These are phyloP conservation scores for Spiromastix sp. DNA, from an alignment of 2,329 filamentous ascomycete genomes.

Conservation along the genomic window DNA sequence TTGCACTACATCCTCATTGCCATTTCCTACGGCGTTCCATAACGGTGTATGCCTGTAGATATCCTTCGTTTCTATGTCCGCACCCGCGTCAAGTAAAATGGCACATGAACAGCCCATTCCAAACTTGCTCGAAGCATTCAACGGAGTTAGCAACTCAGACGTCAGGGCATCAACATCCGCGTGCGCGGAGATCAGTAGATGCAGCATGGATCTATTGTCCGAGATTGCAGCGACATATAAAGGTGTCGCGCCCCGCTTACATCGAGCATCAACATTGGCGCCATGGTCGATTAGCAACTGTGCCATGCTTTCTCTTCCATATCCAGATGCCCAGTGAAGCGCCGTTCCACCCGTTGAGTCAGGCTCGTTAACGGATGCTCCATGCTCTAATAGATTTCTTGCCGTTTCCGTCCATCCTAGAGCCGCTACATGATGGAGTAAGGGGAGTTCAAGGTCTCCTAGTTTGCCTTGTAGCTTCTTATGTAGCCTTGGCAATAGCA, in stretches of 20 bases:
- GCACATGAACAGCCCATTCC: background rate
- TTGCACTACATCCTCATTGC: background rate
- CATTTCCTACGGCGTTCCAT: background rate
- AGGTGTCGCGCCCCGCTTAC: conserved; percentile 12
- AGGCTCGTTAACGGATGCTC: background rate
- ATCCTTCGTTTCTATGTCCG: background rate
- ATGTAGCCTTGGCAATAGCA: background rate
- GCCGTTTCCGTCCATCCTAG: background rate
- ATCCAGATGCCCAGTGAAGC: conserved; percentile 9
- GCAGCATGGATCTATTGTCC: background rate
- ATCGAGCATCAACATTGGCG: background rate
- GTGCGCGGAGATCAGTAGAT: conserved; percentile 1
- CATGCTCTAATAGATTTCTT: background rate
- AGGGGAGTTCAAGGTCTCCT: background rate
- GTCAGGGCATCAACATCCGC: conserved; percentile 5
- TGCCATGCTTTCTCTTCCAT: conserved; percentile 10
- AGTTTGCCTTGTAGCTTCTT: background rate
- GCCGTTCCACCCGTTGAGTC: conserved; percentile 6
- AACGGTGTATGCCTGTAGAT: background rate
- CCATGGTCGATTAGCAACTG: conserved; percentile 3
- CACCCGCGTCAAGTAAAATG: conserved; percentile 2
- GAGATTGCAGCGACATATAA: conserved; percentile 7
- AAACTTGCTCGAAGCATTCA: background rate
- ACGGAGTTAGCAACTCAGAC: background rate
- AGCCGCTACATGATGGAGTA: background rate